Evolutionary conservation across 2,329 filamentous ascomycete genomes (phyloP), one percentile per base, ranked within the genome.

Genomic region (Sporothrix sp.): DNA sequence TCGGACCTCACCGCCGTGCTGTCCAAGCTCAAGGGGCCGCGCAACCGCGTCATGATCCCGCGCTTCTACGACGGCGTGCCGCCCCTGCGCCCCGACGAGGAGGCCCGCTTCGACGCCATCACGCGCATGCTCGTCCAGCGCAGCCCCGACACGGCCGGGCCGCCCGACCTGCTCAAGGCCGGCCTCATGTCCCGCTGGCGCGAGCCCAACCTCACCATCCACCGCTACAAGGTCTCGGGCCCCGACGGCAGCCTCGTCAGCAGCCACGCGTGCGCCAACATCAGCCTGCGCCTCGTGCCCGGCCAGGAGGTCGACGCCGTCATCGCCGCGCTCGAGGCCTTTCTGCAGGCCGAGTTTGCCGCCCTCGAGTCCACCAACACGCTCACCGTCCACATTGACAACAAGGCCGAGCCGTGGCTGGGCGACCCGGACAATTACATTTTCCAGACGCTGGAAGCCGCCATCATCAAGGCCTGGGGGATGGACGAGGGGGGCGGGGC

Each of bases 341-440:
- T 85, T 61, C 72, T 96, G 0, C 67, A 80, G 42, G 70, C 76
- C 11, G 78, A 89, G 57, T 98, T 96, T 61, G 73, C 72, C 1
- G 68, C 75, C 14, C 79, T 97, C 2, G 82, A 83, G 27, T 91
- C 87, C 1, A 83, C 86, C 54, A 98, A 98, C 61, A 76, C 74
- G 6, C 73, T 98, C 32, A 84, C 75, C 1, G 79, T 98, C 35
- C 83, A 82, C 27, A 90, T 98, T 57, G 89, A 95, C 57, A 93
- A 96, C 62, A 84, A 87, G 66, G 91, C 93, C 0, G 93, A 98
- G 62, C 89, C 93, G 0, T 98, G 93, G 93, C 79, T 98, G 0
- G 91, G 93, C 13, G 88, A 96, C 59, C 89, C 88, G 3, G 81
- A 82, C 44, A 96, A 95, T 58, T 81, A 89, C 57, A 90, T 97